Conservation (phyloP, 441 rosid species). For the Pelargonium hybrid region DNA sequence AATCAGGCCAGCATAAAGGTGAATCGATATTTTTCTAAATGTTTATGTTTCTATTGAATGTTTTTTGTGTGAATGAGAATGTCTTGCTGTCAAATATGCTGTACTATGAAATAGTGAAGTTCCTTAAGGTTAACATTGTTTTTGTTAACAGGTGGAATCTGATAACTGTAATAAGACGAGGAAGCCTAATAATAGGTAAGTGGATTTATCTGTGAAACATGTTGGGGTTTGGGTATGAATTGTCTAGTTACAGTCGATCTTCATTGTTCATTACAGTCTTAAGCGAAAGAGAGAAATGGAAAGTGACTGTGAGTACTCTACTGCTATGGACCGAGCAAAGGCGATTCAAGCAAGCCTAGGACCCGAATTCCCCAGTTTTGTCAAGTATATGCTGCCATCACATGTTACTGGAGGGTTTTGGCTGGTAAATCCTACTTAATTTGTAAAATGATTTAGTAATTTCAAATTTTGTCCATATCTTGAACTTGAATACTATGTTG, state of each 20-base stretch:
- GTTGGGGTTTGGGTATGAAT: background rate
- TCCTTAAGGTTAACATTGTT: too few relatives aligned
- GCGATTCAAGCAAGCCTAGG: conserved; percentile 33
- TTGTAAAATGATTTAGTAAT: background rate
- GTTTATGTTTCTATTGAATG: too few relatives aligned
- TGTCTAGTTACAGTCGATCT: background rate
- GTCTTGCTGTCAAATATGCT: too few relatives aligned
- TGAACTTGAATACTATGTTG: background rate
- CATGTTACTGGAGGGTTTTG: conserved; percentile 45
- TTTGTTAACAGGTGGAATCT: background rate
- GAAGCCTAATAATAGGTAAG: background rate
- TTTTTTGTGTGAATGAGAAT: too few relatives aligned
- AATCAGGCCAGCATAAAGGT: background rate
- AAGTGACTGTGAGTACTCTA: background rate
- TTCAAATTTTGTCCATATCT: background rate
- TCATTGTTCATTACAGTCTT: background rate
- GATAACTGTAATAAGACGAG: background rate
- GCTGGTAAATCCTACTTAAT: conserved; percentile 27
- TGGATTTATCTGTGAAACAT: background rate
- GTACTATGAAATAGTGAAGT: too few relatives aligned
- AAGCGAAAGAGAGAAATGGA: background rate
- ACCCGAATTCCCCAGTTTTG: conserved; percentile 29
- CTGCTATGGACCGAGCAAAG: conserved; percentile 28
- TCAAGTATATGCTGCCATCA: conserved; percentile 42
- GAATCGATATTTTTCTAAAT: background rate